Base-by-base conservation (phyloP, 2,329 filamentous ascomycete species). In the Fusarium musae region DNA sequence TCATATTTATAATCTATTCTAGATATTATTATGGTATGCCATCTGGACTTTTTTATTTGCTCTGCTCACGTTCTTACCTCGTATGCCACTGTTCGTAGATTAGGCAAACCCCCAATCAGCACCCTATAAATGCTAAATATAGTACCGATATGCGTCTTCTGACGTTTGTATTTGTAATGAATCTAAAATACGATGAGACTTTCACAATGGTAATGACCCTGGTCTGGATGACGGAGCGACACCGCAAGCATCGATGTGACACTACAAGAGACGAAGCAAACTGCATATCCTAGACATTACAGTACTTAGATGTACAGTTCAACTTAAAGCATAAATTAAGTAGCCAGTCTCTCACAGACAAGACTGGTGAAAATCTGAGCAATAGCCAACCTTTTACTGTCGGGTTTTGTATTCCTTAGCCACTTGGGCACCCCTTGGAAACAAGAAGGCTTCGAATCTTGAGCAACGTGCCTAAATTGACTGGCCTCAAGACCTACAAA, bases 91-190 rank as follows among this genome's bases (percentile, higher is more conserved):
- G 12, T 26, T 36, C 17, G 0, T 36, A 5, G 12, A 6, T 9
- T 7, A 26, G 30, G 4, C 21, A 47, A 3, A 15, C 5, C 23
- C 17, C 12, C 23, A 28, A 15, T 9, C 23, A 28, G 17, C 0
- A 19, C 43, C 17, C 23, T 28, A 21, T 8, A 9, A 5, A 21
- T 6, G 17, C 43, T 9, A 46, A 46, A 21, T 3, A 6, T 2
- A 28, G 17, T 19, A 10, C 12, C 0, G 2, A 21, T 5, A 28
- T 28, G 5, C 6, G 0, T 4, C 2, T 0, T 10, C 2, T 21
- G 8, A 23, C 17, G 2, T 28, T 21, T 10, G 5, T 21, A 10
- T 6, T 1, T 28, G 8, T 3, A 46, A 1, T 28, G 1, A 0
- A 6, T 7, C 0, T 6, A 10, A 46, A 28, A 28, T 10, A 19